phyloP scores from a whole-genome alignment of 2,329 filamentous ascomycete species.

The Periconia sp. region DNA sequence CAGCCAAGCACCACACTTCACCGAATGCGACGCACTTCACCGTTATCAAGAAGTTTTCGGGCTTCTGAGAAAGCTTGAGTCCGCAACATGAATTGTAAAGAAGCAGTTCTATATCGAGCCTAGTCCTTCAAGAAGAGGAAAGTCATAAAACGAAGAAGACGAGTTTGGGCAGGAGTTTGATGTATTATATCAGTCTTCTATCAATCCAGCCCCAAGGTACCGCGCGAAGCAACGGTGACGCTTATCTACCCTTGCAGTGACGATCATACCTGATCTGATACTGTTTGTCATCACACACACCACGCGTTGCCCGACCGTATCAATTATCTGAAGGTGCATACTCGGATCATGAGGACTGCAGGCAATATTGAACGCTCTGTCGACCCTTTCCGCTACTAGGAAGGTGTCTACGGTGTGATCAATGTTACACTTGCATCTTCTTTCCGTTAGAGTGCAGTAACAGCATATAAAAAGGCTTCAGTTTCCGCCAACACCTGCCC shows the following conservation, averaged over 20 bases:
- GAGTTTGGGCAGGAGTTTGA: too few species aligned
- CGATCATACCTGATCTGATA: not conserved
- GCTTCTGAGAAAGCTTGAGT: not conserved
- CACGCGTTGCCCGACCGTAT: slow-evolving; percentile 16
- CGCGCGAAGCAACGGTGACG: not conserved
- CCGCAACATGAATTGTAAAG: not conserved
- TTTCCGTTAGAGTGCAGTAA: slow-evolving; percentile 3
- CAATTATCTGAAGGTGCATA: slow-evolving; percentile 13
- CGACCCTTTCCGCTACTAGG: slow-evolving; percentile 10
- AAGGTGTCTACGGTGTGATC: slow-evolving; percentile 12
- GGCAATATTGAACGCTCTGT: slow-evolving; percentile 7
- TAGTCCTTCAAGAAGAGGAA: too few species aligned
- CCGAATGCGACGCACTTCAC: not conserved
- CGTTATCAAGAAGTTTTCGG: not conserved
- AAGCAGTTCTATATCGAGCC: not conserved
- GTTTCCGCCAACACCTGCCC: slow-evolving; percentile 1
- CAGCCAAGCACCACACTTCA: not conserved
- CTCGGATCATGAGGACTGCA: slow-evolving; percentile 13
- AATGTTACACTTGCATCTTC: not conserved
- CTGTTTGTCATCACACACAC: not conserved
- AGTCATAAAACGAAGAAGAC: too few species aligned
- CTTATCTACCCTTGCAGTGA: not conserved
- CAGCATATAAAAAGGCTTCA: slow-evolving; percentile 14
- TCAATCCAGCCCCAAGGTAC: not conserved
- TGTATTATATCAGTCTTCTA: not conserved